phyloP scores from a whole-genome alignment of 495 filamentous ascomycete genomes.

The Xylaria telfairii region DNA sequence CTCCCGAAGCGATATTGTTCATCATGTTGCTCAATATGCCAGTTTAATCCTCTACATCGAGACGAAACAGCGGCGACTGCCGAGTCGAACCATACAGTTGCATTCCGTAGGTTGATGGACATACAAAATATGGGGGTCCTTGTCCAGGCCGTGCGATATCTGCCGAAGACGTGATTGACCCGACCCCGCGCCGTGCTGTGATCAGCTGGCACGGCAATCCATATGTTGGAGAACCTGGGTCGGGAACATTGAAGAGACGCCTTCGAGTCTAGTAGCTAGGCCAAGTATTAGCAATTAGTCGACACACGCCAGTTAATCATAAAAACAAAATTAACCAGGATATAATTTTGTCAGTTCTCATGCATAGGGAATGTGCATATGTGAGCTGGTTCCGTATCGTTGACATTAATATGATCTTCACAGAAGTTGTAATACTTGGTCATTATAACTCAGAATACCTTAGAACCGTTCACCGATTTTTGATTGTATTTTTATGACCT shows the following conservation, averaged over 20 bases:
- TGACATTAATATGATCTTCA: not conserved
- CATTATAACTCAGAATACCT: not conserved
- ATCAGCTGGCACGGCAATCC: slow-evolving; percentile 6
- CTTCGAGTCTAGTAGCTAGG: not conserved
- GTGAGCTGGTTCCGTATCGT: not conserved
- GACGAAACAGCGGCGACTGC: not conserved
- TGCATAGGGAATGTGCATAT: not conserved
- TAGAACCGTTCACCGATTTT: not conserved
- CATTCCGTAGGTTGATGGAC: not conserved
- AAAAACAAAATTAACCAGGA: not conserved
- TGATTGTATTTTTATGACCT: not conserved
- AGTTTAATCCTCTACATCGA: not conserved
- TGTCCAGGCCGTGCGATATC: not conserved
- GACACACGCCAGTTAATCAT: not conserved
- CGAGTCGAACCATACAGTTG: not conserved
- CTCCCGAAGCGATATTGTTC: not conserved
- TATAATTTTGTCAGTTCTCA: not conserved
- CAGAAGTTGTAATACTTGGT: not conserved
- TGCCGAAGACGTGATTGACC: slow-evolving; percentile 3
- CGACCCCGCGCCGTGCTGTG: slow-evolving; percentile 19
- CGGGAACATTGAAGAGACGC: not conserved
- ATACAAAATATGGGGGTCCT: not conserved
- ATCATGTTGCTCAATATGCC: not conserved
- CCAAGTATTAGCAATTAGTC: not conserved
- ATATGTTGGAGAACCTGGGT: slow-evolving; percentile 6